Conservation (phyloP, 495 filamentous ascomycete species). For the Acidomyces sp. region DNA sequence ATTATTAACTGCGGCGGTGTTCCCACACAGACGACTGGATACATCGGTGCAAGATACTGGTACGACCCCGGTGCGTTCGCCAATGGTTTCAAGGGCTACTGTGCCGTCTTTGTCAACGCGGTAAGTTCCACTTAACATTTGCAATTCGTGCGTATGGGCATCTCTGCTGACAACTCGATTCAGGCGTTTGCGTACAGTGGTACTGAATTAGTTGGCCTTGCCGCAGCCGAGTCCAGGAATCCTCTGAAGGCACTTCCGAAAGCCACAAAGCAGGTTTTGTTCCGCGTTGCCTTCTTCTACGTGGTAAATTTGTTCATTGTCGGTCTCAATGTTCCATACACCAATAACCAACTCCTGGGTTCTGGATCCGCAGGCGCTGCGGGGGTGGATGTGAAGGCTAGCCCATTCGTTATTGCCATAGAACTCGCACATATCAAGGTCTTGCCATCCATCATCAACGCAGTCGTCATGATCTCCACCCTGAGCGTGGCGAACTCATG, state of each 20-base stretch:
- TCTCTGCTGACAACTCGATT: no score
- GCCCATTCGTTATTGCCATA: slow-evolving; percentile 31
- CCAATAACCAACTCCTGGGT: slow-evolving; percentile 17
- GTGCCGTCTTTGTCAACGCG: slow-evolving; percentile 24
- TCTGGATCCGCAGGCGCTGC: slow-evolving; percentile 32
- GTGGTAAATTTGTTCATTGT: slow-evolving; percentile 27
- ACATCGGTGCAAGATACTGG: slow-evolving; percentile 21
- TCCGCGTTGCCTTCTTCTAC: slow-evolving; percentile 38
- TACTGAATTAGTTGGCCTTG: slow-evolving; percentile 27
- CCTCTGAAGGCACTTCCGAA: slow-evolving; percentile 34
- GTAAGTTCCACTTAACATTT: no score
- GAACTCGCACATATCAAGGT: slow-evolving; percentile 26
- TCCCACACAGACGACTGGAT: slow-evolving; percentile 26
- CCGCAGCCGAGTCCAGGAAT: slow-evolving; percentile 36
- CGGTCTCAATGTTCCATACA: slow-evolving; percentile 27
- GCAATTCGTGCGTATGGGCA: no score
- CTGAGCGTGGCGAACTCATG: slow-evolving; percentile 31
- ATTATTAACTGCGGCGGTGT: slow-evolving; percentile 59
- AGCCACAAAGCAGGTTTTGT: slow-evolving; percentile 36
- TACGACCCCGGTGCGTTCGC: slow-evolving; percentile 19
- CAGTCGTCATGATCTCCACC: slow-evolving; percentile 31
- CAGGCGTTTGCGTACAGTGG: slow-evolving; percentile 22
- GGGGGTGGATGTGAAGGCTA: slow-evolving; percentile 18
- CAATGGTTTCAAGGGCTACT: slow-evolving; percentile 23
- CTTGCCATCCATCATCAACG: slow-evolving; percentile 32